phyloP scores from a whole-genome alignment of 83 land plant genomes.

The Isoetes engelmannii region DNA sequence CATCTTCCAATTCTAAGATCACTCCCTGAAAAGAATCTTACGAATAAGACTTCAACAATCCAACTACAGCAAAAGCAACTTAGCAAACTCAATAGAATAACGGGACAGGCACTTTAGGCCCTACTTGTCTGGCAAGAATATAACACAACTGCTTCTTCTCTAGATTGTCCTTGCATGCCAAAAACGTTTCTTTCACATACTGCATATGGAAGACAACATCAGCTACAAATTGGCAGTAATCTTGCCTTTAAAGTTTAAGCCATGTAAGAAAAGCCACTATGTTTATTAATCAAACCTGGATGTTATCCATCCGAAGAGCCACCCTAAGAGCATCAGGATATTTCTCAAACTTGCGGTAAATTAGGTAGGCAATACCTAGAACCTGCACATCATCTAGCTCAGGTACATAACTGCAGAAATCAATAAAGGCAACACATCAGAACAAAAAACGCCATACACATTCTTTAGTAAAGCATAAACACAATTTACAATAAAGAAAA shows the following conservation, averaged over 20 bases:
- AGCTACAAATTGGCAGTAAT: not conserved
- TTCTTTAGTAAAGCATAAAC: not conserved
- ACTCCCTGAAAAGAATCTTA: slow-evolving; percentile 46
- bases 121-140: slow-evolving; percentile 83
- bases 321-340: slow-evolving; percentile 79
- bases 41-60: slow-evolving; percentile 7
- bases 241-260: not conserved
- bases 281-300: slow-evolving; percentile 38
- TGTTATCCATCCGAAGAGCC: slow-evolving; percentile 82
- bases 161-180: slow-evolving; percentile 53
- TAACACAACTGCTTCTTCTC: slow-evolving; percentile 88
- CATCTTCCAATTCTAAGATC: slow-evolving; percentile 60
- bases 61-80: slow-evolving; percentile 2
- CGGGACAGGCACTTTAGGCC: not conserved
- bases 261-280: not conserved
- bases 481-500: not conserved
- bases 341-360: slow-evolving; percentile 83
- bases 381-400: slow-evolving; percentile 89
- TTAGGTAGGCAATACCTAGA: slow-evolving; percentile 74
- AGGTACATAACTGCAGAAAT: slow-evolving; percentile 74
- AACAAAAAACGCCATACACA: not conserved
- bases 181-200: slow-evolving; percentile 70
- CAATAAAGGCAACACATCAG: not conserved
- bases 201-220: slow-evolving; percentile 25
- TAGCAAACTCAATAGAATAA: not conserved